Evolutionary conservation across 208 protist genomes (phyloP).

Genomic region (Leptomonas seymouri): DNA sequence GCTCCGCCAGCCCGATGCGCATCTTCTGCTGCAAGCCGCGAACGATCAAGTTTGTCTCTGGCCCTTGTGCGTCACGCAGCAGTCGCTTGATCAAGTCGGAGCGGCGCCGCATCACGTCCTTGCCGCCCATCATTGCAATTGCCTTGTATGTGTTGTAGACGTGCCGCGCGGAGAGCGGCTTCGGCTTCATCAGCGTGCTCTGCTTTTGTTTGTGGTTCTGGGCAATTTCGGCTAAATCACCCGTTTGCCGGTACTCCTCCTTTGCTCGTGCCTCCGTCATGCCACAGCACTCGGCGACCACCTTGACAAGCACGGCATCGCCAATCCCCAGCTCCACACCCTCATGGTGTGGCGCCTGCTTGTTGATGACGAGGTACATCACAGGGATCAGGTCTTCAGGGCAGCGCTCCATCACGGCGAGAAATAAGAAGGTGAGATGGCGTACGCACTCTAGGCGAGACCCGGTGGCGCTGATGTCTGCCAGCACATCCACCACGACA

Average conservation of each 20-base stretch:
- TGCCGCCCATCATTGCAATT: conserved; percentile 93
- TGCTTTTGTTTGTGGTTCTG: conserved; percentile 87
- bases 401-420: conserved; percentile 79
- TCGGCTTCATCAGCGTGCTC: conserved; percentile 90
- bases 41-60: conserved; percentile 96
- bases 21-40: conserved; percentile 97
- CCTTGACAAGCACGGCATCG: conserved; percentile 96
- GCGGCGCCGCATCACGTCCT: conserved; percentile 90
- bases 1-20: conserved; percentile 97
- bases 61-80: conserved; percentile 88
- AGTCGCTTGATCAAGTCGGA: conserved; percentile 94
- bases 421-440: conserved; percentile 85
- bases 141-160: conserved; percentile 92
- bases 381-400: conserved; percentile 88
- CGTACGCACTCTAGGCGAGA: conserved; percentile 90
- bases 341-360: conserved; percentile 95
- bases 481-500: conserved; percentile 75
- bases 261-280: conserved; percentile 83
- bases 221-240: conserved; percentile 97
- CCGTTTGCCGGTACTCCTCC: conserved; percentile 86
- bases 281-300: conserved; percentile 95
- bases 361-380: conserved; percentile 97
- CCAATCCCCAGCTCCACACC: conserved; percentile 98
- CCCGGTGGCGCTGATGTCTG: conserved; percentile 81
- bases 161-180: conserved; percentile 85